phyloP scores from a whole-genome alignment of 352 stramenopile species.

The Ochromonadaceae sp. region DNA sequence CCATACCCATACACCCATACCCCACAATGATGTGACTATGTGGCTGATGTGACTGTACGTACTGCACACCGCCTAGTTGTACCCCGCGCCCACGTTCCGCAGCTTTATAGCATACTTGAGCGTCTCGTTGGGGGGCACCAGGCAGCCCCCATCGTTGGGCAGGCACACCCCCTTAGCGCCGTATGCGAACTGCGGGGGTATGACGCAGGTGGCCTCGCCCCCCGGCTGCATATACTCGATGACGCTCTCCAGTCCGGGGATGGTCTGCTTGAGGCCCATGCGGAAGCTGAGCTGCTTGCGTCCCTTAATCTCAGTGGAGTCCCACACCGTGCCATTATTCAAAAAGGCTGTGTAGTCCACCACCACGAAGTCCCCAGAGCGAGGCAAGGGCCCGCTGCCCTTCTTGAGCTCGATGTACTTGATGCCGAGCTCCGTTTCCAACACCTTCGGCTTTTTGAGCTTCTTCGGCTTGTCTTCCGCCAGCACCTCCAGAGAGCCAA shows the following conservation, averaged over 20 bases:
- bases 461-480: no score
- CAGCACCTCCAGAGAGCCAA: no score
- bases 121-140: background rate
- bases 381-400: background rate
- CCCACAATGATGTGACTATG: no score
- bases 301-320: background rate
- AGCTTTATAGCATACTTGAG: background rate
- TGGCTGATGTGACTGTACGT: no score
- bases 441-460: no score
- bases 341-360: background rate
- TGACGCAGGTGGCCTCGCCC: background rate
- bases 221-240: background rate
- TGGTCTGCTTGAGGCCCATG: background rate
- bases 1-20: no score
- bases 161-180: background rate
- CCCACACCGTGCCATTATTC: background rate
- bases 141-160: background rate
- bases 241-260: background rate
- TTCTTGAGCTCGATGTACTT: constrained; percentile 1
- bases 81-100: background rate
- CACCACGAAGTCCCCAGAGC: background rate
- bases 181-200: background rate
- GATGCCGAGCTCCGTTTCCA: background rate
- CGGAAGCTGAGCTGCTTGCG: background rate
- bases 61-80: no score